Evolutionary conservation across 208 protist species (phyloP).

Genomic region (Leishmania mexicana): DNA sequence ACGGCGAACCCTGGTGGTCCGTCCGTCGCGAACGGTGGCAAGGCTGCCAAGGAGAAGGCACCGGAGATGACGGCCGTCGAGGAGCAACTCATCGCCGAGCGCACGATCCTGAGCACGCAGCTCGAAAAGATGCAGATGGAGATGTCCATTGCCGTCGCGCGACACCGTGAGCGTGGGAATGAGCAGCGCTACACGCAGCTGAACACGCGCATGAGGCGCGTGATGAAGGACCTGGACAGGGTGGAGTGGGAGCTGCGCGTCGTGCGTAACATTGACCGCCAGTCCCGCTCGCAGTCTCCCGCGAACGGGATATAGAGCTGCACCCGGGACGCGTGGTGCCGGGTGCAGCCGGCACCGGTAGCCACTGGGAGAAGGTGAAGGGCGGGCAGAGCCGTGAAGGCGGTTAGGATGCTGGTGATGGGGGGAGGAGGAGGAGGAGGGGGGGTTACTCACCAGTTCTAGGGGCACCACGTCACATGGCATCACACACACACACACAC

Average conservation of each 20-base stretch:
- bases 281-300: slow-evolving; percentile 8
- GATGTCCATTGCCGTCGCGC: slow-evolving; percentile 21
- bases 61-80: slow-evolving; percentile 30
- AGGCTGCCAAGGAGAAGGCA: not conserved
- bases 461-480: too few species aligned
- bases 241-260: slow-evolving; percentile 44
- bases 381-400: not conserved
- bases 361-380: not conserved
- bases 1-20: slow-evolving; percentile 3
- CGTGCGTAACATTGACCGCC: slow-evolving; percentile 31
- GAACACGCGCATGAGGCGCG: slow-evolving; percentile 46
- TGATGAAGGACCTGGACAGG: slow-evolving; percentile 44
- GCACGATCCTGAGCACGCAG: slow-evolving; percentile 37
- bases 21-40: not conserved
- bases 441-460: too few species aligned
- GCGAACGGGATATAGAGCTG: not conserved
- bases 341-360: not conserved
- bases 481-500: too few species aligned
- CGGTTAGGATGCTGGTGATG: not conserved
- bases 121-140: slow-evolving; percentile 58
- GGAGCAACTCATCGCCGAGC: slow-evolving; percentile 43
- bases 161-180: slow-evolving; percentile 39
- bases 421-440: too few species aligned
- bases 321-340: not conserved
- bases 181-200: slow-evolving; percentile 53